Evolutionary conservation across 2,329 filamentous ascomycete species (phyloP), one percentile per base, ranked within the genome.

Genomic region (Cytospora paraplurivora): DNA sequence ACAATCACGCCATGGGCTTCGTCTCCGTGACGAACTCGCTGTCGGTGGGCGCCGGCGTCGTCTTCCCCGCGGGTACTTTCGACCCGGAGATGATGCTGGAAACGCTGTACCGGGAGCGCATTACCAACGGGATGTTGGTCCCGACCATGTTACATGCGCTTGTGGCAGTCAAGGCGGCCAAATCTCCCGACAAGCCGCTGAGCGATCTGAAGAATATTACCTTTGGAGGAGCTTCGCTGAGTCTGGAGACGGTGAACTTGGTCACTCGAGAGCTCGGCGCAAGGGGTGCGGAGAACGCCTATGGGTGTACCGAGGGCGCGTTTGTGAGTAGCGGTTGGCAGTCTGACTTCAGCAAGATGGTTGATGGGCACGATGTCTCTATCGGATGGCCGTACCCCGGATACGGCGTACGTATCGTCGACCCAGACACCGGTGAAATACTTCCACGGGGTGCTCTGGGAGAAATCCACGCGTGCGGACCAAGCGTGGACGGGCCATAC

Each of bases 1-100:
- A 62, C 11, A 62, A 62, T 54, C 60, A 62, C 34, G 54, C 54
- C 54, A 62, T 62, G 47, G 60, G 60, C 4, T 62, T 21, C 13
- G n/a, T 52, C 27, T 34, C 54, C 13, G 12, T 62, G 44, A 53
- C 37, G 12, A 35, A 34, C n/a, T 52, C 44, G 1, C 34, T 62
- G 4, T 41, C 37, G 17, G 2, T 52, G 13, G 54, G 60, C 35
- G 15, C 35, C 15, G n/a, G 53, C 1, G 35, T 62, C 1, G 17
- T 58, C 11, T 52, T 47, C 34, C 60, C 60, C 0, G 60, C 54
- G 21, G 8, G 27, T 10, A 44, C 53, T 3, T 62, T 62, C 34
- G 49, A 62, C 10, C 35, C 60, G 6, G 60, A 37, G 4, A 13
- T 44, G 12, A 62, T 32, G 54, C 51, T 62, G 34, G 60, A 62